phyloP scores from a whole-genome alignment of 257 asterid genomes.

The Ilex asprella region DNA sequence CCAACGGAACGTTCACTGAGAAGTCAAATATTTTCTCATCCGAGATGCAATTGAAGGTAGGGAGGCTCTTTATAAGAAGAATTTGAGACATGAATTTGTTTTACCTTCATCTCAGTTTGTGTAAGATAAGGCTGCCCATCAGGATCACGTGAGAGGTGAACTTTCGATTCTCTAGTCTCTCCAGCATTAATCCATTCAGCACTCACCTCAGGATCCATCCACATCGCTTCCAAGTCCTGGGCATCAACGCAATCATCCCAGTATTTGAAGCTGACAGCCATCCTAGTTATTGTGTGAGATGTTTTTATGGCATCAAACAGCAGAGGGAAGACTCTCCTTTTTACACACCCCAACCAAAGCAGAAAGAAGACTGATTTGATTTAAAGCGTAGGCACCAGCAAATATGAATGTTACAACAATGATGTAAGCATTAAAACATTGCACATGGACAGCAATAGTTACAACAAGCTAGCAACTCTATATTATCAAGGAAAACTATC shows the following conservation, averaged over 20 bases:
- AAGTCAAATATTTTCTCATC: background rate
- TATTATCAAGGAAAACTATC: too few relatives aligned
- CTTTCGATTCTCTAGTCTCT: slow-evolving; percentile 68
- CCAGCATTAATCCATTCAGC: slow-evolving; percentile 87
- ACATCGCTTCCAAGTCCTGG: slow-evolving; percentile 76
- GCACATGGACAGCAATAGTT: too few relatives aligned
- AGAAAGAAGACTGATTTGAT: too few relatives aligned
- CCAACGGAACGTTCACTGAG: background rate
- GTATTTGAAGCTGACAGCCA: slow-evolving; percentile 72
- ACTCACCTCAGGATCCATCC: slow-evolving; percentile 68
- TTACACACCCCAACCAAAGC: too few relatives aligned
- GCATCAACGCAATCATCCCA: slow-evolving; percentile 93
- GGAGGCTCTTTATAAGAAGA: background rate
- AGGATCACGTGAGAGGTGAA: slow-evolving; percentile 92
- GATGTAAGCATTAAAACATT: too few relatives aligned
- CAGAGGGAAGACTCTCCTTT: background rate
- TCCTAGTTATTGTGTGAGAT: slow-evolving; percentile 19
- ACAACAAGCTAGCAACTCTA: too few relatives aligned
- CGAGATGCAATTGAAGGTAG: background rate
- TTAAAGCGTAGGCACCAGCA: too few relatives aligned
- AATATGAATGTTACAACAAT: too few relatives aligned
- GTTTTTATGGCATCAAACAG: slow-evolving; percentile 11
- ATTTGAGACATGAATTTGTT: background rate
- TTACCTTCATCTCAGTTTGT: slow-evolving; percentile 94
- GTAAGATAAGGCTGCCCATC: slow-evolving; percentile 90